Evolutionary conservation across 2,329 filamentous ascomycete genomes (phyloP).

Genomic region (Aspergillus bombycis): DNA sequence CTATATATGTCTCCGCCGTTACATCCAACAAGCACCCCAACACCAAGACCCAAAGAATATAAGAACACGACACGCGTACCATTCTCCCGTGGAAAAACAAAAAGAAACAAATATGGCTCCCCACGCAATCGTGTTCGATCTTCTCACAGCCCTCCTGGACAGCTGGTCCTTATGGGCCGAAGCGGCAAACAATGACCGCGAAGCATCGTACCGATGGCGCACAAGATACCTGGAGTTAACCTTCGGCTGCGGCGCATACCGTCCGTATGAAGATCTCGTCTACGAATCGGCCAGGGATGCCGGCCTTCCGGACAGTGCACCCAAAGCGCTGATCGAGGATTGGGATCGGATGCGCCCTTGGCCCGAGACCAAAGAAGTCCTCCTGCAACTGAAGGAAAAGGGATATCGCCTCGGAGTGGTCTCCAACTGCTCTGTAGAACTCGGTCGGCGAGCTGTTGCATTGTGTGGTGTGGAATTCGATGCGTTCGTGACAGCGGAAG

Average conservation of each 20-base stretch:
- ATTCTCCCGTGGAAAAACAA: neutral
- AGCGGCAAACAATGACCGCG: neutral
- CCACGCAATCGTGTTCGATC: conserved; percentile 1
- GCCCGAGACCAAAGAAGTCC: neutral
- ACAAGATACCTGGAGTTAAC: conserved; percentile 4
- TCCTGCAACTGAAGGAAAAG: neutral
- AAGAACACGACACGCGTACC: too few species aligned
- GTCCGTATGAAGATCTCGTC: conserved; percentile 8
- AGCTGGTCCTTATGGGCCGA: conserved; percentile 8
- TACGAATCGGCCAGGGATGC: conserved; percentile 1
- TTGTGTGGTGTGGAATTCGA: conserved; percentile 6
- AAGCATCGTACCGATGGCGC: neutral
- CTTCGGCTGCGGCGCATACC: conserved; percentile 6
- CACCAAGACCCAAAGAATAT: neutral
- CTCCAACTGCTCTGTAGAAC: conserved; percentile 2
- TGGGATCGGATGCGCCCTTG: conserved; percentile 9
- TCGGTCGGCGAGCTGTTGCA: neutral
- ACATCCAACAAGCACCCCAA: neutral
- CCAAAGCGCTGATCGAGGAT: neutral
- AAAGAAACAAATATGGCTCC: neutral
- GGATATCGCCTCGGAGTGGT: conserved; percentile 6
- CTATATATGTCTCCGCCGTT: neutral
- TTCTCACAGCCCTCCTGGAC: conserved; percentile 10
- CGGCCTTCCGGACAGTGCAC: neutral
- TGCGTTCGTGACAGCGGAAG: conserved; percentile 9